These are phyloP conservation scores for Dendrothele bispora DNA, from an alignment of 768 basidiomycete genomes.

Conservation along the genomic window DNA sequence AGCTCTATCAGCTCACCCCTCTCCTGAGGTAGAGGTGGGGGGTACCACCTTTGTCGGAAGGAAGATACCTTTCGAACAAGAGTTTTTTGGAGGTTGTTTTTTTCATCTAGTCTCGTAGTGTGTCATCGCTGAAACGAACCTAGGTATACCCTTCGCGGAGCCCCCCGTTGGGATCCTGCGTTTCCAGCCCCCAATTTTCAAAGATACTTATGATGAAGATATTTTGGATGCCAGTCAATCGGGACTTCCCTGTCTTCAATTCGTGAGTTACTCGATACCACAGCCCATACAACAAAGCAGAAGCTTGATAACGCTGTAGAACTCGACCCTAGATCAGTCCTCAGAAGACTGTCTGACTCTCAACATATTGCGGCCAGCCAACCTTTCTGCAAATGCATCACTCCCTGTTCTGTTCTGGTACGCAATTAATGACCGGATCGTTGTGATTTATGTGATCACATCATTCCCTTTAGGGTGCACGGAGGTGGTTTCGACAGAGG, in stretches of 20 bases:
- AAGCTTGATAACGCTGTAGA: background rate
- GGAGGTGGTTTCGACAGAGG: background rate
- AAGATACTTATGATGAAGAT: slow-evolving; percentile 22
- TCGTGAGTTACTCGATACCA: slow-evolving; percentile 13
- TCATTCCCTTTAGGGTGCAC: background rate
- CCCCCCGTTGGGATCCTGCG: slow-evolving; percentile 29
- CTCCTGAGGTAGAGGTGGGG: too few relatives aligned
- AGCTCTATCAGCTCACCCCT: too few relatives aligned
- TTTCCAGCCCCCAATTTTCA: slow-evolving; percentile 30
- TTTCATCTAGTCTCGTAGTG: too few relatives aligned
- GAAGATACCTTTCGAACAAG: too few relatives aligned
- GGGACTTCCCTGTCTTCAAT: slow-evolving; percentile 36
- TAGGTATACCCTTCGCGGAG: slow-evolving; percentile 31
- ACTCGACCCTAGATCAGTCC: slow-evolving; percentile 12
- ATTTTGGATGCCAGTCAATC: slow-evolving; percentile 29
- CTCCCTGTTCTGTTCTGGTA: slow-evolving; percentile 4
- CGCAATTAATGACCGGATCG: slow-evolving; percentile 5
- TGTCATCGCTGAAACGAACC: too few relatives aligned
- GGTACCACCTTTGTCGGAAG: too few relatives aligned
- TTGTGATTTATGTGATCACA: background rate
- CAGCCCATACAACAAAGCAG: background rate
- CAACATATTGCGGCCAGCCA: slow-evolving; percentile 37
- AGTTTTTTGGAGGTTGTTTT: too few relatives aligned
- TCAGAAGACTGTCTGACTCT: slow-evolving; percentile 43
- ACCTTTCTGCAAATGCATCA: background rate